Evolutionary conservation across 176 grass and related monocot genomes (phyloP).

Genomic region (Zizania latifolia): DNA sequence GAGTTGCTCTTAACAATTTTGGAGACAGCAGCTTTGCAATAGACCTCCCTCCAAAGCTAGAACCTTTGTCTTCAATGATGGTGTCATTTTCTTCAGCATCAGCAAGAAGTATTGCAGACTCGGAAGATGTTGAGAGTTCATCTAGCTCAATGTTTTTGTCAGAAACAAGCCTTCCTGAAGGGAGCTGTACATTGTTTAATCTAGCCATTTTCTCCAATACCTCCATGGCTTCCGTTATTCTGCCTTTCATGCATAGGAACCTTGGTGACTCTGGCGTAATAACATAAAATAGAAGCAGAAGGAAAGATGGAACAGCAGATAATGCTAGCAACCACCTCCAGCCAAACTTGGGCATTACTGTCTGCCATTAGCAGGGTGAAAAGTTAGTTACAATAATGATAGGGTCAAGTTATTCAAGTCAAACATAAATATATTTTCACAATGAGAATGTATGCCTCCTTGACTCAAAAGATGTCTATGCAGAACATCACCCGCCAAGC

Average conservation of each 20-base stretch:
- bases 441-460: neutral
- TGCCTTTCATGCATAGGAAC: conserved; percentile 85
- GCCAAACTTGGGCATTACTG: conserved; percentile 81
- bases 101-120: conserved; percentile 52
- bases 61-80: conserved; percentile 28
- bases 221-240: conserved; percentile 45
- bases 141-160: conserved; percentile 62
- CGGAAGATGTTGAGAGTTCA: conserved; percentile 48
- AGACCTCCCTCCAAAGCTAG: conserved; percentile 48
- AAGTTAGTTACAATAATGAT: conserved; percentile 32
- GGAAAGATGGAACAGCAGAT: conserved; percentile 70
- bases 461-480: conserved; percentile 5
- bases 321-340: conserved; percentile 90
- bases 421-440: neutral
- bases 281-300: conserved; percentile 80
- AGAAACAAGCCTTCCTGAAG: conserved; percentile 69
- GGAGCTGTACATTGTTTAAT: conserved; percentile 53
- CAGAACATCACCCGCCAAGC: conserved; percentile 1
- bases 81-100: conserved; percentile 28
- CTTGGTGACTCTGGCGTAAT: conserved; percentile 81
- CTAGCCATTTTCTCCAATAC: conserved; percentile 72
- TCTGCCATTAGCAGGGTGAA: conserved; percentile 42
- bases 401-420: conserved; percentile 15
- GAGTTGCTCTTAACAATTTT: conserved; percentile 67
- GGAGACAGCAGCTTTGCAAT: conserved; percentile 60